Evolutionary conservation across 163 green algal species (phyloP), one percentile per base, ranked within the genome.

Genomic region (Scenedesmus sp.): DNA sequence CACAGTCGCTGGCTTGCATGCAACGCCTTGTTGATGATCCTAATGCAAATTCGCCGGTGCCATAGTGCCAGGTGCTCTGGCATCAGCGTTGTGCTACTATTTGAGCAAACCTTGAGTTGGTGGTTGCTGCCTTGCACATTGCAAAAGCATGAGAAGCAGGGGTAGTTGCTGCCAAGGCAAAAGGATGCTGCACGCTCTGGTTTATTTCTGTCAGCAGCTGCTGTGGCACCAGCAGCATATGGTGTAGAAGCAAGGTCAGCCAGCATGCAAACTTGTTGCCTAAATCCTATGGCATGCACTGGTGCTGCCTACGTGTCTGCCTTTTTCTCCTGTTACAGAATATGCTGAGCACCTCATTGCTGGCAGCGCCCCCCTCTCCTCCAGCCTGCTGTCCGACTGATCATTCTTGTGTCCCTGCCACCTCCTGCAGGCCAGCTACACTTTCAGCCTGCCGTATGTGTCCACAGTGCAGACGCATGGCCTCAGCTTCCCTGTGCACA

Each of bases 391-490:
- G 15, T 72, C 24, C 79, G 18, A 18, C 22, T 43, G 20, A 13
- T 12, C 16, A 9, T 18, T 18, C 3, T 9, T 85, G 44, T 53
- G 35, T 26, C 40, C 79, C 9, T 9, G 18, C 33, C 15, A 22
- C 12, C 44, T 83, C 5, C 37, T 86, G 80, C 88, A 95, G 93
- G 87, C 93, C 79, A 83, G 85, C 26, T 95, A 94, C 83, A 93
- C 83, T 0, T 85, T 95, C 26, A 86, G 35, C 37, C 86, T 95
- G 20, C 93, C 93, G 1, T 95, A 95, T 43, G 83, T 95, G 22
- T 46, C 91, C 42, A 73, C 87, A 10, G 40, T 92, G 2, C 93
- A 95, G 70, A 91, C 90, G 20, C 20, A 61, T 61, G 81, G 81
- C 44, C 49, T 78, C 65, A 93, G 89, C 51, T 92, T 91, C 85